Conservation (phyloP, 1,284 basidiomycete genomes). For the Ustilago lituana region DNA sequence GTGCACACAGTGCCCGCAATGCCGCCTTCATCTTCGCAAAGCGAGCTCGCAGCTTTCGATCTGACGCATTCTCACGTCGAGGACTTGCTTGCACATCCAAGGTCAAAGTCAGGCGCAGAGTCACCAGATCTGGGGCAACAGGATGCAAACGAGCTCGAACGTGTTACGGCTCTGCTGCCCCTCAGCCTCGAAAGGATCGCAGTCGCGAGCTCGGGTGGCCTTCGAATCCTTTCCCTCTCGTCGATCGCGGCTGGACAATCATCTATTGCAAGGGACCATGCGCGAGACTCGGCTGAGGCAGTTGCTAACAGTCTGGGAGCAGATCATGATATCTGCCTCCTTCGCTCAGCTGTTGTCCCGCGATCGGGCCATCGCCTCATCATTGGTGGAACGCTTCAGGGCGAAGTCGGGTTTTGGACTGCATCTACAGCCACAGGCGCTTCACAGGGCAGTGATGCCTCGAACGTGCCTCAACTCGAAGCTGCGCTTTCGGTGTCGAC, state of each 20-base stretch:
- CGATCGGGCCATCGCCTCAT: slow-evolving; percentile 40
- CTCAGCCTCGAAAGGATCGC: slow-evolving; percentile 42
- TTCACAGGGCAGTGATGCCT: neutral
- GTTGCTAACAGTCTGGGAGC: slow-evolving; percentile 14
- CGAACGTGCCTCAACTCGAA: slow-evolving; percentile 71
- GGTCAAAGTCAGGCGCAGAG: neutral
- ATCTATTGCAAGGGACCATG: neutral
- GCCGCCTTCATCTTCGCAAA: neutral
- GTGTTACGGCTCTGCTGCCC: slow-evolving; percentile 32
- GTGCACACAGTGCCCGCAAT: too few species aligned
- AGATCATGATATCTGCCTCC: slow-evolving; percentile 27
- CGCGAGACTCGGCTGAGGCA: neutral
- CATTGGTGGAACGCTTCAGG: slow-evolving; percentile 49
- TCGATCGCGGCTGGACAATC: slow-evolving; percentile 9
- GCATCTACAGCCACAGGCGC: neutral
- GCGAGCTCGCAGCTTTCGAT: slow-evolving; percentile 18
- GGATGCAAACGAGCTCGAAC: neutral
- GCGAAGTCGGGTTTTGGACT: slow-evolving; percentile 67
- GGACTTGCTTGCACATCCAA: slow-evolving; percentile 9
- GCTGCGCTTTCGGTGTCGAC: slow-evolving; percentile 78
- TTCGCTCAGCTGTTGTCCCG: slow-evolving; percentile 39
- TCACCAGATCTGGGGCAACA: neutral
- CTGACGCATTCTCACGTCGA: slow-evolving; percentile 11
- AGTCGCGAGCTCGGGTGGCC: slow-evolving; percentile 21
- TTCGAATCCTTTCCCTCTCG: slow-evolving; percentile 14